Percentiles rank a stretch among this genome's conserved stretches.
phyloP scores from a whole-genome alignment of 1,284 basidiomycete genomes.

The Papiliotrema terrestris region DNA sequence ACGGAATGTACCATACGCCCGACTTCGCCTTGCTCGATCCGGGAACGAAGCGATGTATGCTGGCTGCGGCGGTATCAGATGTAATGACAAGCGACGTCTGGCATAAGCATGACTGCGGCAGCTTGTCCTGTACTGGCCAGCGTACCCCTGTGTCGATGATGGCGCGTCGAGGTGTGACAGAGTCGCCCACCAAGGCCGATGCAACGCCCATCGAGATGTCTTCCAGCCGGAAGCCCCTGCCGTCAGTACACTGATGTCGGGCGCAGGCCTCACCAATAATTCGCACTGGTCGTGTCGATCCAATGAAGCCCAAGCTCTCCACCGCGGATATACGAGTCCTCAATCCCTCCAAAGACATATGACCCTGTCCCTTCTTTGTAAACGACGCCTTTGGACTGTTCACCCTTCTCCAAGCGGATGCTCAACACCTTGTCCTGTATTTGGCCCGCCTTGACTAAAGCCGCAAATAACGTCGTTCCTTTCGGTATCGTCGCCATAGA shows the following conservation, averaged over 20 bases:
- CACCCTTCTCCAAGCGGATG: constrained; percentile 16
- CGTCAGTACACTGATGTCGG: not conserved
- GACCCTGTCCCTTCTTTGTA: constrained; percentile 12
- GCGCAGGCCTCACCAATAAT: constrained; percentile 18
- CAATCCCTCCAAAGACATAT: constrained; percentile 21
- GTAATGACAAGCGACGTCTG: constrained; percentile 27
- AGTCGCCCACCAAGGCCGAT: constrained; percentile 10
- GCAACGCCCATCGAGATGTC: constrained; percentile 14
- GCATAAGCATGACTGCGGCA: not conserved
- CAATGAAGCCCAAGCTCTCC: constrained; percentile 16
- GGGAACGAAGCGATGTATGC: constrained; percentile 13
- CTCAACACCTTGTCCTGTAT: constrained; percentile 17
- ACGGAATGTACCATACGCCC: constrained; percentile 23
- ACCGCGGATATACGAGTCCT: constrained; percentile 13
- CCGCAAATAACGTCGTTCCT: constrained; percentile 14
- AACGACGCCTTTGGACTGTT: constrained; percentile 9
- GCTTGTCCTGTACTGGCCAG: not conserved
- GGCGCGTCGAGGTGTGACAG: constrained; percentile 15
- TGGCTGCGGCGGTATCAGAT: constrained; percentile 10
- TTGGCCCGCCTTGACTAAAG: constrained; percentile 7
- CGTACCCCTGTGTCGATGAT: constrained; percentile 27
- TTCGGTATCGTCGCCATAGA: constrained; percentile 11
- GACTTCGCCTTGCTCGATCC: constrained; percentile 8
- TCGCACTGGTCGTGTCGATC: constrained; percentile 14
- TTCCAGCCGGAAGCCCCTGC: constrained; percentile 20